A percentile compares a stretch with the other conserved stretches of the same genome.
Conservation (phyloP, 2,329 filamentous ascomycete genomes). For the Phialocephala subalpina region DNA sequence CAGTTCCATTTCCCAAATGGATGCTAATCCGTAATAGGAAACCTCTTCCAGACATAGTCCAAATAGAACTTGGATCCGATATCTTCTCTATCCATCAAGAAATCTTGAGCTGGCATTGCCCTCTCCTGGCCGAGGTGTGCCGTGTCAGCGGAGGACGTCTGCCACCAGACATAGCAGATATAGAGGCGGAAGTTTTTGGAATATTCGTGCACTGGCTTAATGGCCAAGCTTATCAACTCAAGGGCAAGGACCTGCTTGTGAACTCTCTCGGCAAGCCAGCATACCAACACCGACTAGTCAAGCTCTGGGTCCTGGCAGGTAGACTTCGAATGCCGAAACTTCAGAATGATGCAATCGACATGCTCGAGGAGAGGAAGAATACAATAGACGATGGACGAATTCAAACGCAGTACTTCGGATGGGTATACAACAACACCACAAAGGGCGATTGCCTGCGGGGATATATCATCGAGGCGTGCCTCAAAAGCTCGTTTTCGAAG, state of each 20-base stretch:
- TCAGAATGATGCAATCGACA: slow-evolving; percentile 14
- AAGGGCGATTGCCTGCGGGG: neutral
- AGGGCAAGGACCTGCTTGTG: neutral
- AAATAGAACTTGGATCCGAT: neutral
- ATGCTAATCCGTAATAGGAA: neutral
- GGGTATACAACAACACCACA: slow-evolving; percentile 5
- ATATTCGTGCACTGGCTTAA: slow-evolving; percentile 12
- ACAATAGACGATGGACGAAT: neutral
- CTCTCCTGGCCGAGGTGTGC: slow-evolving; percentile 2
- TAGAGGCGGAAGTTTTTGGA: neutral
- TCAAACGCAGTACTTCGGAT: slow-evolving; percentile 7
- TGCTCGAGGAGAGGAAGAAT: slow-evolving; percentile 12
- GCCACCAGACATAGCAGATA: neutral
- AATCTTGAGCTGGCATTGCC: slow-evolving; percentile 9
- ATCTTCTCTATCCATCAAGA: slow-evolving; percentile 10
- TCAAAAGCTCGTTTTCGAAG: neutral
- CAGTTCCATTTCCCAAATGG: neutral
- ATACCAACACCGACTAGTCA: slow-evolving; percentile 15
- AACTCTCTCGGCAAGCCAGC: slow-evolving; percentile 7
- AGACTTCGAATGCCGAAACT: slow-evolving; percentile 15
- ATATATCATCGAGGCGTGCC: slow-evolving; percentile 5
- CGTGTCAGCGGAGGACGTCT: neutral
- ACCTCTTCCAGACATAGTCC: slow-evolving; percentile 7
- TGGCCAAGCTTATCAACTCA: neutral
- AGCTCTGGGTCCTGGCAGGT: slow-evolving; percentile 14